phyloP scores from a whole-genome alignment of 2,329 filamentous ascomycete species.

The Zymoseptoria brevis region DNA sequence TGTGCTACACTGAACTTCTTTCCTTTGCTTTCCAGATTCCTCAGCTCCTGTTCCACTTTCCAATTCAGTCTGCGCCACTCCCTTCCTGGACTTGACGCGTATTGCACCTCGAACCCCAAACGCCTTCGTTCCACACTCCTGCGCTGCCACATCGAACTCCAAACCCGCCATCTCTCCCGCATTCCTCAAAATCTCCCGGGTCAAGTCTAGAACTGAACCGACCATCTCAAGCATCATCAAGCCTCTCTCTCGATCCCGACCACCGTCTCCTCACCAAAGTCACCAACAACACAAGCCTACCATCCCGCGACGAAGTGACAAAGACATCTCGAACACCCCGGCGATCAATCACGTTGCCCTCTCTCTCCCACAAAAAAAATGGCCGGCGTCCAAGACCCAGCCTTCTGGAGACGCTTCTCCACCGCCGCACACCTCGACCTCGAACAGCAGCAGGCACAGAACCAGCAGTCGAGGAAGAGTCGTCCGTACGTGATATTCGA shows the following conservation, averaged over 20 bases:
- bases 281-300: neutral
- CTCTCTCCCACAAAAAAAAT: conserved; percentile 29
- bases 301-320: neutral
- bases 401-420: conserved; percentile 55
- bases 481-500: conserved; percentile 37
- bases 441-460: neutral
- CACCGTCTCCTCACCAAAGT: neutral
- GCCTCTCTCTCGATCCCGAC: neutral
- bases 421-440: conserved; percentile 42
- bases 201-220: neutral
- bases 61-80: neutral
- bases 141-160: neutral
- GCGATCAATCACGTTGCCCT: too few species aligned
- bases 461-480: conserved; percentile 17
- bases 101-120: neutral
- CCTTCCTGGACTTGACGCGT: neutral
- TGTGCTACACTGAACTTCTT: neutral
- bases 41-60: neutral
- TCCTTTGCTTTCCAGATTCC: too few species aligned
- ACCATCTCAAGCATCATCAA: neutral
- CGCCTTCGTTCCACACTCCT: neutral
- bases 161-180: neutral
- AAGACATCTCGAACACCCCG: neutral
- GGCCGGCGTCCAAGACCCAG: conserved; percentile 48
- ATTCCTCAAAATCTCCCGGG: neutral